These are phyloP conservation scores for Penicillium sp. DNA, from an alignment of 2,329 filamentous ascomycete genomes.

Conservation along the genomic window DNA sequence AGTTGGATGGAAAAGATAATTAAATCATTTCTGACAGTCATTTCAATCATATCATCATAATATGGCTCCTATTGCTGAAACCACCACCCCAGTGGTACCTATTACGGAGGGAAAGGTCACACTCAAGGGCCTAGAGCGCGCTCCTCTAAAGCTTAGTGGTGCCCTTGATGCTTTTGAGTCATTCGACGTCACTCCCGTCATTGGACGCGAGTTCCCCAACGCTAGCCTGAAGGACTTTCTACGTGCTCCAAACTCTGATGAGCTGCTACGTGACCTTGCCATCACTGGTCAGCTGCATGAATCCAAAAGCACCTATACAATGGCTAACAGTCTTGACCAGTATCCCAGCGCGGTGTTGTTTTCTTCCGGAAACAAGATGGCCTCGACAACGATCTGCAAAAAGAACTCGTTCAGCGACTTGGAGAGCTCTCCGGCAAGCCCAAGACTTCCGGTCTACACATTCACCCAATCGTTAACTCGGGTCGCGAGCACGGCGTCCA, in stretches of 20 bases:
- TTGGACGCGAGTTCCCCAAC: constrained; percentile 50
- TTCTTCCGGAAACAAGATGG: constrained; percentile 55
- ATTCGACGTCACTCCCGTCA: constrained; percentile 53
- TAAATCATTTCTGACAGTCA: background rate
- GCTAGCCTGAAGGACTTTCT: constrained; percentile 52
- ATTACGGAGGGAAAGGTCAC: constrained; percentile 1
- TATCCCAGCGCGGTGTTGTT: constrained; percentile 54
- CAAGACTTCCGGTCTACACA: constrained; percentile 46
- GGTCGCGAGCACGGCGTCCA: constrained; percentile 47
- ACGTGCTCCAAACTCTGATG: constrained; percentile 35
- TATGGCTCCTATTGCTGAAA: constrained; percentile 6
- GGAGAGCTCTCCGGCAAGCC: constrained; percentile 51
- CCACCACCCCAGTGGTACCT: background rate
- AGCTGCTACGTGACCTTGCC: constrained; percentile 36
- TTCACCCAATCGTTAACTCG: constrained; percentile 51
- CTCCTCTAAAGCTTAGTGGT: constrained; percentile 36
- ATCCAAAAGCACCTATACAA: background rate
- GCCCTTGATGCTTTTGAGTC: constrained; percentile 45
- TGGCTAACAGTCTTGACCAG: constrained; percentile 26
- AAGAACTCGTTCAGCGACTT: constrained; percentile 51
- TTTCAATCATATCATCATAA: background rate
- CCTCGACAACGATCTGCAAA: constrained; percentile 52
- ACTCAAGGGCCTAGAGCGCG: background rate
- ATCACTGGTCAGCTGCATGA: constrained; percentile 27
- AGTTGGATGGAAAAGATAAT: background rate